A percentile compares a stretch with the other conserved stretches of the same genome.
phyloP scores from a whole-genome alignment of 2,329 filamentous ascomycete genomes.

The Leptographium lundbergii region DNA sequence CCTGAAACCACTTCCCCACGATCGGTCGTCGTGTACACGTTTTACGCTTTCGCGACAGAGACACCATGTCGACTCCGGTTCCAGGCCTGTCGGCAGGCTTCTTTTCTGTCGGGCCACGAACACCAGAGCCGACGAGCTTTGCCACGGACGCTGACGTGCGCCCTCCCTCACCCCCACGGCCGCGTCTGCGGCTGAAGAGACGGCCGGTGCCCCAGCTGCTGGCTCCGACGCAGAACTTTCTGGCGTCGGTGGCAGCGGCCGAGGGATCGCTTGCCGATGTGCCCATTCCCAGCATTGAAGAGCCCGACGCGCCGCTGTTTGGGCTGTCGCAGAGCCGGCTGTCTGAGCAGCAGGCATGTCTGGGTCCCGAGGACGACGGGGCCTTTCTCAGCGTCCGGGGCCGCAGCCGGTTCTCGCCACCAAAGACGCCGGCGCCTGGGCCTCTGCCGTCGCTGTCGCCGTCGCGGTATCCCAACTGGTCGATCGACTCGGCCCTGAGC shows the following conservation, averaged over 20 bases:
- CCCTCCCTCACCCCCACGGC: slow-evolving; percentile 37
- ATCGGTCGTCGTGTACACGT: background rate
- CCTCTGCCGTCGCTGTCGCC: slow-evolving; percentile 29
- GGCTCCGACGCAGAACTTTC: slow-evolving; percentile 51
- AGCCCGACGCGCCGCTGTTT: slow-evolving; percentile 25
- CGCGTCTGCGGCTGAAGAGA: slow-evolving; percentile 41
- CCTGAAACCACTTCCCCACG: background rate
- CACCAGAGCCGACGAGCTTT: slow-evolving; percentile 34
- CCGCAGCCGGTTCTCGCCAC: slow-evolving; percentile 34
- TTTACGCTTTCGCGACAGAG: no score
- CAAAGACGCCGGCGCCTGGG: slow-evolving; percentile 45
- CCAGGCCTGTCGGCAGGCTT: slow-evolving; percentile 29
- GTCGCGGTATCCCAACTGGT: slow-evolving; percentile 44
- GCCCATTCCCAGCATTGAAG: slow-evolving; percentile 52
- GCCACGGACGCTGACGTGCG: slow-evolving; percentile 20
- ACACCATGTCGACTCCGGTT: slow-evolving; percentile 35
- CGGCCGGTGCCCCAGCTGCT: slow-evolving; percentile 36
- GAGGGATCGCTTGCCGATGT: slow-evolving; percentile 27
- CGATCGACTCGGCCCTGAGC: slow-evolving; percentile 42
- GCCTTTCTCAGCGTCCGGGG: slow-evolving; percentile 21
- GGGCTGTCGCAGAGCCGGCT: background rate
- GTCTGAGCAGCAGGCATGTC: background rate
- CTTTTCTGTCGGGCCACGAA: slow-evolving; percentile 32
- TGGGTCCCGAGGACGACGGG: slow-evolving; percentile 13
- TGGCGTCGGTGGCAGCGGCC: slow-evolving; percentile 53